A percentile compares a stretch with the other conserved stretches of the same genome.
phyloP scores from a whole-genome alignment of 257 asterid species.

The Phtheirospermum japonicum region DNA sequence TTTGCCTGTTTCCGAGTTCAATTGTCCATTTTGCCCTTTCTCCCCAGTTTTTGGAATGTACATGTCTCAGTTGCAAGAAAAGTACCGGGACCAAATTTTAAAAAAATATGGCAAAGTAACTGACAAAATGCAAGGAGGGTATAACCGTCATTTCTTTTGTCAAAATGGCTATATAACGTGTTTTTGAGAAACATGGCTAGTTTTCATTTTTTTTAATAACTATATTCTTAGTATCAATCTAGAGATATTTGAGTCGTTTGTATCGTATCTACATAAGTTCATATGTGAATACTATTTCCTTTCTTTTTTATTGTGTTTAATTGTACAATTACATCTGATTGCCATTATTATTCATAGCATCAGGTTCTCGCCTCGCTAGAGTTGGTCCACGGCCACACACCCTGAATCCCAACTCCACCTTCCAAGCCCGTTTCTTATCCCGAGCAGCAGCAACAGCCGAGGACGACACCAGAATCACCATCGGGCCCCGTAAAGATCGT shows the following conservation, averaged over 20 bases:
- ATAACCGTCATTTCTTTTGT: too few species aligned
- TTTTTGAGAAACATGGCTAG: too few species aligned
- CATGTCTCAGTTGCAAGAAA: too few species aligned
- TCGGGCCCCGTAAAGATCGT: conserved; percentile 51
- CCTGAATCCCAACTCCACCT: conserved; percentile 24
- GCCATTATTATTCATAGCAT: conserved; percentile 10
- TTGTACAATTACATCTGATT: background rate
- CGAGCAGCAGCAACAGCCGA: conserved; percentile 41
- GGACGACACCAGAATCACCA: conserved; percentile 54
- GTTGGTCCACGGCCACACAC: conserved; percentile 29
- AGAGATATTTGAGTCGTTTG: too few species aligned
- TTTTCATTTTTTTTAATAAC: too few species aligned
- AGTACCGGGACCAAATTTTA: background rate
- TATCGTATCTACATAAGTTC: background rate
- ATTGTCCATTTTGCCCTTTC: too few species aligned
- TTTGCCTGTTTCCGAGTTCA: too few species aligned
- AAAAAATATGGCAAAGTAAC: too few species aligned
- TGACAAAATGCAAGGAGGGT: too few species aligned
- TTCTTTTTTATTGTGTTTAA: background rate
- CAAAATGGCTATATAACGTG: too few species aligned
- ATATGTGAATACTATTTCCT: background rate
- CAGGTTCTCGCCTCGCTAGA: conserved; percentile 46
- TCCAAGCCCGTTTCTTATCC: conserved; percentile 50
- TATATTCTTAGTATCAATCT: too few species aligned
- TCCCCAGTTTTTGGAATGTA: too few species aligned